Evolutionary conservation across 192 early-diverging fungal species (phyloP), one percentile per base, ranked within the genome.

Genomic region (Backusella mclennaniae): DNA sequence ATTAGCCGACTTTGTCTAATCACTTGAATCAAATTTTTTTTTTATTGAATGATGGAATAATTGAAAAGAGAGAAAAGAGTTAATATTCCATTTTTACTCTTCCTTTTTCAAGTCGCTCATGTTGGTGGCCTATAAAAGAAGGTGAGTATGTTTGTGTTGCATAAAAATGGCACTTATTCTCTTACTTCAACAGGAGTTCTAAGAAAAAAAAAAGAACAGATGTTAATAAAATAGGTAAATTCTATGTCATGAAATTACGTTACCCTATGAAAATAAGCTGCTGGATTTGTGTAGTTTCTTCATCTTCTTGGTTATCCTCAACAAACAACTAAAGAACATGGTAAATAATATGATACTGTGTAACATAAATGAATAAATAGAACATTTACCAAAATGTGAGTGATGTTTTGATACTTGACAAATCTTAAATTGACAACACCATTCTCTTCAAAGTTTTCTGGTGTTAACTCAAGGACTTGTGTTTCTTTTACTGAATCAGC

Each of bases 351-450:
- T 23, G 19, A 59, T 69, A 73, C 9, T 29, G 8, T 12, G 26
- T 8, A 73, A 6, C 11, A 67, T 33, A 29, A 6, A 46, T n/a
- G 26, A 29, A 56, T 12, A 44, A n/a, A 31, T 14, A 12, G 26
- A 49, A 29, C 49, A 76, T 84, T 76, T 80, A 93, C 87, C 63
- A 93, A 90, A 68, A 98, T 63, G 73, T 84, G 93, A 69, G 87
- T 90, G 36, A 99, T 91, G 73, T 88, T 92, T 85, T 99, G 97
- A 85, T 96, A 99, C 70, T 95, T 94, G 73, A 99, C 97, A 82
- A 95, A 99, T 66, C 95, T 90, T 78, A 99, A 87, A 8, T 86
- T 85, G n/a, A 92, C 89, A 38, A 94, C 84, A 15, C 87, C 87
- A 31, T 90, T 87, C 29, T 81, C 85, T 76, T 89, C 88, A 77